Evolutionary conservation across 1,139 yeast genomes (phyloP).

Genomic region (Diutina mesorugosa): DNA sequence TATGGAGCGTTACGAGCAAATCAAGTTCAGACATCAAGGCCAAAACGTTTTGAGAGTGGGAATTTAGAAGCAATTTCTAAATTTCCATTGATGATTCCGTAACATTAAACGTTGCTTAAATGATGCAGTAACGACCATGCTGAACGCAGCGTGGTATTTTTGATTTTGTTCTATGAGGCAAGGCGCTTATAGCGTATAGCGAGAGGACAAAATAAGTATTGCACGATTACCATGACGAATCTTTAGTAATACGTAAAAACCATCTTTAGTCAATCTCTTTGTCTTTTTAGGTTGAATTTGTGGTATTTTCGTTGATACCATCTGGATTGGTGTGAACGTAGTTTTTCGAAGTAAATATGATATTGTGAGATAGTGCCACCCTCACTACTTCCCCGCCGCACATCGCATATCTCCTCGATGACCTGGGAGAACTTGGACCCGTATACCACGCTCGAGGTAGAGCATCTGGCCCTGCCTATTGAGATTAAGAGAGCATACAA

Average conservation of each 20-base stretch:
- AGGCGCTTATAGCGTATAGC: neutral
- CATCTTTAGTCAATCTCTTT: too few relatives aligned
- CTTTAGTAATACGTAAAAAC: neutral
- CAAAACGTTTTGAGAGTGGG: conserved; percentile 58
- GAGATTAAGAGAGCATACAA: conserved; percentile 65
- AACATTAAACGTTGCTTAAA: neutral
- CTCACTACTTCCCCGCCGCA: neutral
- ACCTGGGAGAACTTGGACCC: conserved; percentile 40
- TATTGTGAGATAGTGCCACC: neutral
- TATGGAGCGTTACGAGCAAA: conserved; percentile 75
- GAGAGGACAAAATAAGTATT: neutral
- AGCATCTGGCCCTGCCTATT: conserved; percentile 27
- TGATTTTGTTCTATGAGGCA: too few relatives aligned
- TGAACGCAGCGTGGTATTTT: too few relatives aligned
- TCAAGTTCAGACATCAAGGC: conserved; percentile 81
- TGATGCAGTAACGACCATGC: too few relatives aligned
- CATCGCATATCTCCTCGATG: neutral
- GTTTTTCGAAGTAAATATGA: neutral
- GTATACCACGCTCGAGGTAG: conserved; percentile 43
- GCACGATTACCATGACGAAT: neutral
- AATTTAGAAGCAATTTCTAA: neutral
- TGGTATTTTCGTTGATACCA: too few relatives aligned
- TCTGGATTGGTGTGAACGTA: neutral
- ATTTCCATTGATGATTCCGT: too few relatives aligned
- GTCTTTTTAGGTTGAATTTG: too few relatives aligned